Conservation (phyloP, 2,329 filamentous ascomycete genomes). For the Hypoxylon sp. region DNA sequence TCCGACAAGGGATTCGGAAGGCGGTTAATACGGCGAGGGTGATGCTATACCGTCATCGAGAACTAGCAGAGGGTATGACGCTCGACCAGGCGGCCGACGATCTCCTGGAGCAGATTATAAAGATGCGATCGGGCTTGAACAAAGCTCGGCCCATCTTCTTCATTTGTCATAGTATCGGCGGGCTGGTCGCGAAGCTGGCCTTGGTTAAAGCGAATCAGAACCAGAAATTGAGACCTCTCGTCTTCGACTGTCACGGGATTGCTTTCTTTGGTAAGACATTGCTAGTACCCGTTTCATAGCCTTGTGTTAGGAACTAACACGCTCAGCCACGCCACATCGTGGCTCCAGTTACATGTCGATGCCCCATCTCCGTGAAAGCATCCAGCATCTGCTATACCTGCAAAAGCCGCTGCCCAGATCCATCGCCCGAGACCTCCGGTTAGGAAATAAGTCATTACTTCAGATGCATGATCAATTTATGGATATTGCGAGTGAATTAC, state of each 20-base stretch:
- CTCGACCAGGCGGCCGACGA: slow-evolving; percentile 63
- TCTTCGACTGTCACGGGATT: slow-evolving; percentile 72
- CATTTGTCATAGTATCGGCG: slow-evolving; percentile 73
- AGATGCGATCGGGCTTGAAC: slow-evolving; percentile 53
- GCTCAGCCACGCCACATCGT: slow-evolving; percentile 70
- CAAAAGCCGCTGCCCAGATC: slow-evolving; percentile 65
- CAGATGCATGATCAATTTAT: slow-evolving; percentile 69
- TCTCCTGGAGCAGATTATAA: slow-evolving; percentile 61
- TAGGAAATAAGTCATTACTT: slow-evolving; percentile 65
- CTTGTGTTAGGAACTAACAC: slow-evolving; percentile 34
- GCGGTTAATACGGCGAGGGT: slow-evolving; percentile 65
- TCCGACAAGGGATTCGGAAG: slow-evolving; percentile 66
- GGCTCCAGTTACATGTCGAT: slow-evolving; percentile 75
- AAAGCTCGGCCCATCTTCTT: slow-evolving; percentile 70
- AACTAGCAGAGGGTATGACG: slow-evolving; percentile 59
- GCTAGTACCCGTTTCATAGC: neutral
- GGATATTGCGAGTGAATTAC: slow-evolving; percentile 70
- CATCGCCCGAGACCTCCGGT: slow-evolving; percentile 65
- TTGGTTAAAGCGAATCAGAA: slow-evolving; percentile 63
- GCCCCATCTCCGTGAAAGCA: slow-evolving; percentile 68
- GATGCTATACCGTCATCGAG: slow-evolving; percentile 67
- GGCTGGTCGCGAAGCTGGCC: slow-evolving; percentile 71
- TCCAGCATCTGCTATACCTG: slow-evolving; percentile 67
- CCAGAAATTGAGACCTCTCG: slow-evolving; percentile 60
- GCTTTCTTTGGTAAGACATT: slow-evolving; percentile 69